Evolutionary conservation across 768 basidiomycete genomes (phyloP), one percentile per base, ranked within the genome.

Genomic region (Tylopilus balloui): DNA sequence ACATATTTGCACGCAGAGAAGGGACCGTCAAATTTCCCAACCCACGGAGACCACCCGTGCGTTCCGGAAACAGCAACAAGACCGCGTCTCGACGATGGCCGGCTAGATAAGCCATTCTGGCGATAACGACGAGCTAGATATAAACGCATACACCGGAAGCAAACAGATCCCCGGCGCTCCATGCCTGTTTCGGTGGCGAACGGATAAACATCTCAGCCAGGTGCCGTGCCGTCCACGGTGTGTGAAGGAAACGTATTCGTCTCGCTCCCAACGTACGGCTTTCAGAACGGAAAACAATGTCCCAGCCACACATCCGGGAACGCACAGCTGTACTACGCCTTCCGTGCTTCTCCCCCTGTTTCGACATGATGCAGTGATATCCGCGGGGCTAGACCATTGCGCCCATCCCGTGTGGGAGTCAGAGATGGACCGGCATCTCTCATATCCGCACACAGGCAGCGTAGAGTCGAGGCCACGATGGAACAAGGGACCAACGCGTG

Each of bases 41-140:
- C 38, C 2, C 50, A 27, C 28, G 19, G 14, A 11, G 7, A 5
- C 32, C 32, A 15, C 11, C 2, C 29, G 29, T 32, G 8, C 39
- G 23, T 36, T 34, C 52, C 45, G 21, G 24, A 54, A 54, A 25
- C 28, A 42, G 47, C 42, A 38, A 7, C 31, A 7, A 5, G 17
- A 34, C n/a, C 9, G 3, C n/a, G 14, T 19, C 11, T 24, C n/a
- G 3, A 27, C 20, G 11, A 28, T n/a, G 15, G 21, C 20, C 25
- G 14, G 19, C 12, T 24, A 23, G 53, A 53, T 55, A 42, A 55
- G 52, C 44, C 28, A 37, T 20, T 14, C 15, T 23, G 15, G 19
- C 34, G 11, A n/a, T 23, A 29, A 23, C 15, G 6, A 32, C 32
- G 15, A 32, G 32, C 32, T 2, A 17, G 32, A 32, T 32, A 32